Evolutionary conservation across 345 rosid genomes (phyloP).

Genomic region (Abelmoschus esculentus): DNA sequence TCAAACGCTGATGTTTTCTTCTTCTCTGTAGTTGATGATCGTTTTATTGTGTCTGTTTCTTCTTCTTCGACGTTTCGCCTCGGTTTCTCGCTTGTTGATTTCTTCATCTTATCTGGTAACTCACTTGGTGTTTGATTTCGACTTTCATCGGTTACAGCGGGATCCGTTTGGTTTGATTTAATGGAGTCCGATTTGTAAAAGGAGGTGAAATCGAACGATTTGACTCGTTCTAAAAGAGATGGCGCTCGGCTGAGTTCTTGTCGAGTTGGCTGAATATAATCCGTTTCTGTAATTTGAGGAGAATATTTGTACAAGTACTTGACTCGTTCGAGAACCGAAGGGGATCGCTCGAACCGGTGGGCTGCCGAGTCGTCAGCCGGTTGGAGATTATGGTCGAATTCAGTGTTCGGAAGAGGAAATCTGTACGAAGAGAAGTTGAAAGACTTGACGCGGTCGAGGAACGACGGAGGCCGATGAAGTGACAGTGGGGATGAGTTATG

Average conservation of each 20-base stretch:
- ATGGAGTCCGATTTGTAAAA: constrained; percentile 9
- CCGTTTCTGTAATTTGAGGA: constrained; percentile 14
- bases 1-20: not conserved
- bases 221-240: constrained; percentile 13
- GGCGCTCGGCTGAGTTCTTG: constrained; percentile 10
- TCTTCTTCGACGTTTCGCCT: constrained; percentile 9
- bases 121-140: not conserved
- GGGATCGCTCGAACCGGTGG: constrained; percentile 8
- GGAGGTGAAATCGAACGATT: constrained; percentile 3
- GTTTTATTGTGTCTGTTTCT: constrained; percentile 7
- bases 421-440: not conserved
- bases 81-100: constrained; percentile 54
- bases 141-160: not conserved
- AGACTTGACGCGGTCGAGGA: not conserved
- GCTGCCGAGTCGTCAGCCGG: not conserved
- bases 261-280: not conserved
- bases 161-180: constrained; percentile 6
- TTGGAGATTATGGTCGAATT: not conserved
- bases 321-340: constrained; percentile 53
- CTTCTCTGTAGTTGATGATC: not conserved
- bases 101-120: constrained; percentile 41
- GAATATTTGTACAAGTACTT: constrained; percentile 40
- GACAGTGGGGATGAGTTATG: not conserved
- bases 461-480: not conserved
- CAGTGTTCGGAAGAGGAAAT: not conserved